These are phyloP conservation scores for Candida awuae DNA, from an alignment of 805 yeast species.

Conservation along the genomic window DNA sequence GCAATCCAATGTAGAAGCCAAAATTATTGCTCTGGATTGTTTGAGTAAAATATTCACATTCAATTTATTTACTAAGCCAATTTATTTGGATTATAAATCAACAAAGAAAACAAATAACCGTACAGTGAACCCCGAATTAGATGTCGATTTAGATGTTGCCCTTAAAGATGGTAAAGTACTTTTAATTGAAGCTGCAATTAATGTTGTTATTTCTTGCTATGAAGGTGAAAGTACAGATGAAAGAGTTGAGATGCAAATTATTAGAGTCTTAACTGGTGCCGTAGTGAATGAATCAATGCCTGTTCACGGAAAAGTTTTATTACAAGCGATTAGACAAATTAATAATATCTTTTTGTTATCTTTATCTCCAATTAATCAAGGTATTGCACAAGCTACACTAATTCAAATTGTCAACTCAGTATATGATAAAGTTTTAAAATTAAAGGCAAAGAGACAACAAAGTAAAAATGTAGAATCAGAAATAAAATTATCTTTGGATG, in stretches of 20 bases:
- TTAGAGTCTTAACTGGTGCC: conserved; percentile 85
- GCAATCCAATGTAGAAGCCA: conserved; percentile 53
- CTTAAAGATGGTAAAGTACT: conserved; percentile 33
- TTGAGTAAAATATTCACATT: conserved; percentile 85
- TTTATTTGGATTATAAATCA: conserved; percentile 36
- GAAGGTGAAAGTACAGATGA: conserved; percentile 91
- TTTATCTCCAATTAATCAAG: conserved; percentile 73
- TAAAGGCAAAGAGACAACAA: neutral
- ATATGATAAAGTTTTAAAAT: conserved; percentile 53
- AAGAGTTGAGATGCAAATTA: conserved; percentile 82
- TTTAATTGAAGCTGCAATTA: conserved; percentile 74
- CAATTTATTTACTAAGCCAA: conserved; percentile 57
- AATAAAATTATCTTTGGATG: neutral
- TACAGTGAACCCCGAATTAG: conserved; percentile 31
- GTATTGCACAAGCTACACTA: conserved; percentile 89
- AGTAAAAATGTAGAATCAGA: neutral
- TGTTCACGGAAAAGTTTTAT: conserved; percentile 81
- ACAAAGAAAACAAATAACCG: conserved; percentile 14
- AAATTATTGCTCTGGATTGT: conserved; percentile 71
- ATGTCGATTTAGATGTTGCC: conserved; percentile 37
- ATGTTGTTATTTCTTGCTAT: conserved; percentile 75
- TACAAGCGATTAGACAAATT: conserved; percentile 87
- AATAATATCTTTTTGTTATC: conserved; percentile 88
- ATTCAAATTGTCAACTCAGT: conserved; percentile 84
- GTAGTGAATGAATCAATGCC: conserved; percentile 72